Conservation (phyloP, 768 basidiomycete species). For the Hericium erinaceus region DNA sequence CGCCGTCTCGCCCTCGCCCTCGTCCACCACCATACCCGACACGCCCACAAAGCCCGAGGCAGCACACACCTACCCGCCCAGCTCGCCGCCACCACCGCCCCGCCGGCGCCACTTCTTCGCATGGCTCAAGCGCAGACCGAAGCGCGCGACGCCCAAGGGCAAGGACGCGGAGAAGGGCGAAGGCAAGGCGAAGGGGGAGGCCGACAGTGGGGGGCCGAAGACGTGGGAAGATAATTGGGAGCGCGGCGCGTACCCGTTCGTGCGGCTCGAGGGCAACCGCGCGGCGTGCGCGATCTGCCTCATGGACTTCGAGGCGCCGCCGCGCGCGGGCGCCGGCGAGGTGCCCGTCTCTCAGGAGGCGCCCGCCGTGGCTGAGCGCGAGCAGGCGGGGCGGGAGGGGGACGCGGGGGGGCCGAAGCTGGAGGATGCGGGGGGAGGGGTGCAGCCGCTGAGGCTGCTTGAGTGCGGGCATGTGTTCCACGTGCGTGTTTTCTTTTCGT, state of each 20-base stretch:
- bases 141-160: not conserved
- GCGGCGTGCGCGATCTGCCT: slow-evolving; percentile 81
- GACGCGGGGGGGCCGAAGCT: slow-evolving; percentile 41
- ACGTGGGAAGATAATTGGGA: slow-evolving; percentile 80
- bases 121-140: not conserved
- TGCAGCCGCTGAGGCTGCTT: slow-evolving; percentile 68
- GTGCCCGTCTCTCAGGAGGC: slow-evolving; percentile 6
- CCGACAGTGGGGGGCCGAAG: slow-evolving; percentile 27
- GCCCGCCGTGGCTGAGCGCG: not conserved
- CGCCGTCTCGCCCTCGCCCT: slow-evolving; percentile 21
- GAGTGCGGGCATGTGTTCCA: slow-evolving; percentile 87
- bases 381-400: slow-evolving; percentile 22
- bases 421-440: slow-evolving; percentile 64
- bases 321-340: slow-evolving; percentile 14
- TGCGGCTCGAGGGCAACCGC: slow-evolving; percentile 71
- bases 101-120: slow-evolving; percentile 46
- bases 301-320: slow-evolving; percentile 77
- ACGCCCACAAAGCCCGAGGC: not conserved
- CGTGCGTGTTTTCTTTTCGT: slow-evolving; percentile 35
- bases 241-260: slow-evolving; percentile 68
- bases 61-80: slow-evolving; percentile 56
- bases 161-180: not conserved
- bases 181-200: slow-evolving; percentile 15
- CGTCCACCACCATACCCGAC: slow-evolving; percentile 32
- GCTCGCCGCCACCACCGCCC: slow-evolving; percentile 20